Evolutionary conservation across 768 basidiomycete species (phyloP), one percentile per base, ranked within the genome.

Genomic region (Trametes cingulata): DNA sequence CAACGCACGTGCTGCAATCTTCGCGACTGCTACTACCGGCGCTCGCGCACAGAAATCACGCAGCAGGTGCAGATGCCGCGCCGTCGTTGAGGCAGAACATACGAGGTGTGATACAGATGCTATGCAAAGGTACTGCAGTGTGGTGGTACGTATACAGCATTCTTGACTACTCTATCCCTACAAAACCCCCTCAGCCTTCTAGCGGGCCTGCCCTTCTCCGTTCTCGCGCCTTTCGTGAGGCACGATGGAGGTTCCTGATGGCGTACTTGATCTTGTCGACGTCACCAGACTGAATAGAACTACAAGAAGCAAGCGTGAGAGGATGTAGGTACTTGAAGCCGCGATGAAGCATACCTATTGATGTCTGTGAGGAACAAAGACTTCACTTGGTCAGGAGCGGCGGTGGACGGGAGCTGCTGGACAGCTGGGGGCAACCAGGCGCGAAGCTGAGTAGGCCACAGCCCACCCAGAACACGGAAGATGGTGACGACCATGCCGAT

Each of bases 211-310:
- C 71, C 45, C 80, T 73, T 63, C 82, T 72, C 70, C 90, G 79
- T 57, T 91, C 90, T 33, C 88, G 82, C 54, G 85, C 81, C 72
- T 90, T 91, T 47, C 89, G 80, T 25, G 90, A 88, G 6, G 86
- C 82, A 54, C 93, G 80, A 70, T 90, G 87, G 45, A 94, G 77
- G 27, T 75, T 66, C 40, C 89, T 74, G 61, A 95, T 81, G 0
- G 88, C 86, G 67, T 90, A 87, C 74, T 93, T 94, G 56, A 93
- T 87, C 71, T 89, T 90, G 70, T 94, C 92, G 57, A 82, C 83
- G 69, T 91, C 84, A 56, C 78, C 77, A 0, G 78, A 75, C 56
- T 84, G 82, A 47, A 93, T 73, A 8, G 87, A 84, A 60, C 92
- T 94, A 71, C 55, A 62, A 24, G 56, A 61, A 54, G 35, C n/a